Base-by-base conservation (phyloP, 352 stramenopile species). In the Elongisporangium undulatum region DNA sequence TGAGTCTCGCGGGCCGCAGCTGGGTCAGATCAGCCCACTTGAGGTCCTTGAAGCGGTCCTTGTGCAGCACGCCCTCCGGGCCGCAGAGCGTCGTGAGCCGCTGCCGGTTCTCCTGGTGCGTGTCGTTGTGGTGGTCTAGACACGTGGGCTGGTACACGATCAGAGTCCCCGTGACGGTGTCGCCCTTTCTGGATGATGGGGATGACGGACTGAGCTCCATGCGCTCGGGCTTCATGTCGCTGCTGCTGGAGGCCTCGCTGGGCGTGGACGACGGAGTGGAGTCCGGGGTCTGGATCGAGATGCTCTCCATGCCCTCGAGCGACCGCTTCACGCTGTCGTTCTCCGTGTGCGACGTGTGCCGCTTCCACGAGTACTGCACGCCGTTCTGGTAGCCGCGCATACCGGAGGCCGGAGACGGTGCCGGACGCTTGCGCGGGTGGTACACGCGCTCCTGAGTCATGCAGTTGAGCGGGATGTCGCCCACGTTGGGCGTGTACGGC, bases 101-200 rank as follows among this genome's bases (percentile, higher is more conserved):
- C 57, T 80, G 67, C 10, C 81, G 74, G 49, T 79, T 90, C 62
- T 90, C 78, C 55, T 90, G 78, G 55, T 90, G 78, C n/a, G 61
- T 72, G 69, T 87, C 78, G 62, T 86, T 90, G 64, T 90, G 81
- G 61, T 89, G 81, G 62, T 90, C 81, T 15, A 90, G 59, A 61
- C 80, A 88, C 26, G 78, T 84, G 2, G 77, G 80, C 50, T 90
- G 80, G 62, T 85, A 90, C 58, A 90, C 77, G 23, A 90, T 55
- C 49, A 88, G 51, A 9, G 80, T 88, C 15, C 75, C 74, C 0
- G 66, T 61, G 13, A 69, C 55, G 21, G 55, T 71, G 22, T 61
- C 62, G 17, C 53, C 61, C 45, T 72, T 75, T 24, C 63, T 59
- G 26, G 55, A 59, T 4, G 58, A 64, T 10, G 62, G 58, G 4